phyloP scores from a whole-genome alignment of 2,329 filamentous ascomycete genomes.

The Colletotrichum phormii region DNA sequence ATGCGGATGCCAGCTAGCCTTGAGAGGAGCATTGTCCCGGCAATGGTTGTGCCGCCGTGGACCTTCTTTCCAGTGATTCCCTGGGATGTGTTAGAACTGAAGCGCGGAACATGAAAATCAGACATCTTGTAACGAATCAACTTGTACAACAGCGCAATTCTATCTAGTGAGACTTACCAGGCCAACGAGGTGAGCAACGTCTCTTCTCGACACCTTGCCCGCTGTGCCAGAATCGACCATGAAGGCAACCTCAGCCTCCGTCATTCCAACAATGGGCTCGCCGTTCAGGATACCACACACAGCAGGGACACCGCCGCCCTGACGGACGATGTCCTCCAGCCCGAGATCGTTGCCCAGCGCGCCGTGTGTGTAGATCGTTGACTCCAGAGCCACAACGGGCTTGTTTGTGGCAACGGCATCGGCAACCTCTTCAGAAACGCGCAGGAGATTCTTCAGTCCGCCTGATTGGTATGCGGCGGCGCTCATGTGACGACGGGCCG shows the following conservation, averaged over 20 bases:
- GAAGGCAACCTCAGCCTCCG: conserved; percentile 75
- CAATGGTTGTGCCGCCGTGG: conserved; percentile 92
- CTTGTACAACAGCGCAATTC: not conserved
- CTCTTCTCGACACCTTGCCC: conserved; percentile 86
- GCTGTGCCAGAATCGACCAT: conserved; percentile 76
- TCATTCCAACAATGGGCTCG: conserved; percentile 82
- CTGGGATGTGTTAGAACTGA: conserved; percentile 47
- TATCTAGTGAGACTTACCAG: conserved; percentile 64
- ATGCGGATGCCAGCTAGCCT: conserved; percentile 88
- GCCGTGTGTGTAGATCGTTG: conserved; percentile 97
- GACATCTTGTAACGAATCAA: not conserved
- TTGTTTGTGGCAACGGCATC: conserved; percentile 79
- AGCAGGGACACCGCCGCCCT: conserved; percentile 85
- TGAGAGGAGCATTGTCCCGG: conserved; percentile 92
- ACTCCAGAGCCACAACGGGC: conserved; percentile 93
- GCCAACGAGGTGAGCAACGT: conserved; percentile 85
- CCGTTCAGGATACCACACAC: conserved; percentile 91
- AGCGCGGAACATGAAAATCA: not conserved
- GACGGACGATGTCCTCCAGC: conserved; percentile 84
- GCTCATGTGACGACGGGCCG: conserved; percentile 28
- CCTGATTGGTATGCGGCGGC: conserved; percentile 33
- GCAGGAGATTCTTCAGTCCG: conserved; percentile 64
- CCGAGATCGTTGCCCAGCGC: conserved; percentile 78
- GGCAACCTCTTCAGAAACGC: conserved; percentile 83
- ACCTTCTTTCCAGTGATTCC: conserved; percentile 74